Evolutionary conservation across 2,329 filamentous ascomycete genomes (phyloP), one percentile per base, ranked within the genome.

Genomic region (Aciculosporium take): DNA sequence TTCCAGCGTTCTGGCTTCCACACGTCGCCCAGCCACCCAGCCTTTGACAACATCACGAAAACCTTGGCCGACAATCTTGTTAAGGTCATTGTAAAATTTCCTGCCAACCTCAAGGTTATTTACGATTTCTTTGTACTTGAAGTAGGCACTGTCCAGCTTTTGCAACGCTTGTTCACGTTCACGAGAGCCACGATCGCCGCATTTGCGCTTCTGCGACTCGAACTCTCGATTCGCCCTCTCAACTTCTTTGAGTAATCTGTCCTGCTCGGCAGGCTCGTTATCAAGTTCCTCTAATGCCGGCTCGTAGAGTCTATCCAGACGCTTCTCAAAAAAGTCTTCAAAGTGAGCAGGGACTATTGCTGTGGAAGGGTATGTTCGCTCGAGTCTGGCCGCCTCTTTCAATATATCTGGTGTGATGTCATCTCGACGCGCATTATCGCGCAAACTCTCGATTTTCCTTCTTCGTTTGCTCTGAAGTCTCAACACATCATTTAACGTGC

Each of bases 21-120:
- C 76, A 39, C 87, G 74, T 40, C 91, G 71, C 55, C 86, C 76
- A 23, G 87, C 81, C 1, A 83, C 82, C 69, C 93, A 96, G 2
- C 72, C 74, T 49, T 79, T 79, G 28, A 84, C 83, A 42, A 69
- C 60, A 50, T 95, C 89, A 15, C 87, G 72, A 58, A 95, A 96
- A 8, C 80, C 71, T 29, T 66, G 66, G 1, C 78, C 81, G 1
- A 94, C 84, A 47, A 96, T 87, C 60, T 82, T 84, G 36, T 83
- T 84, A 4, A 98, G 71, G 55, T 96, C 88, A 51, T 98, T 98
- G 66, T 96, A 98, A 57, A 98, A 98, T 58, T 91, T 95, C 40
- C 89, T 72, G 1, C 86, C 91, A 0, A 83, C 84, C 49, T 96
- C 89, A 3, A 95, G 71, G 55, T 96, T 94, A 49, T 76, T 84